phyloP scores from a whole-genome alignment of 768 basidiomycete genomes.

The Rickenella mellea region DNA sequence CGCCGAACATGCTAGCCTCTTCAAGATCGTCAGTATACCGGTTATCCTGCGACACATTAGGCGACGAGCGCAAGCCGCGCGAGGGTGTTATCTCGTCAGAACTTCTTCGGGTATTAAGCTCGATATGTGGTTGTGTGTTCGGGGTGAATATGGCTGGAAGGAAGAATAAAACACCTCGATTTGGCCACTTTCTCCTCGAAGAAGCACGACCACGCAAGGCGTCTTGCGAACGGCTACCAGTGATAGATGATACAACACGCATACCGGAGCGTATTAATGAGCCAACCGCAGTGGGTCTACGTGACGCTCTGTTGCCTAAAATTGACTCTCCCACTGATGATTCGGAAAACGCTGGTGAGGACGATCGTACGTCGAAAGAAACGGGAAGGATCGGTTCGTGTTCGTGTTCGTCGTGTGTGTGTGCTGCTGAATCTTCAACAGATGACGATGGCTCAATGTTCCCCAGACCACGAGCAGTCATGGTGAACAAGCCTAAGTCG shows the following conservation, averaged over 20 bases:
- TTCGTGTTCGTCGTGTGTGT: constrained; percentile 29
- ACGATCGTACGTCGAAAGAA: constrained; percentile 47
- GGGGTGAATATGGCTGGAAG: constrained; percentile 72
- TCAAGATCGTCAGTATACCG: constrained; percentile 27
- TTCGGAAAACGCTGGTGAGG: constrained; percentile 31
- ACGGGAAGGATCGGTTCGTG: constrained; percentile 53
- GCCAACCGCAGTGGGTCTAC: constrained; percentile 39
- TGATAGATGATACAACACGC: constrained; percentile 38
- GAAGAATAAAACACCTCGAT: constrained; percentile 68
- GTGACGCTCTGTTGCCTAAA: constrained; percentile 30
- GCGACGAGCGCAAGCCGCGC: constrained; percentile 1
- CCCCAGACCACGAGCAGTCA: constrained; percentile 18
- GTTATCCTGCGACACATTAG: constrained; percentile 35
- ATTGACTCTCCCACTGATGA: neutral
- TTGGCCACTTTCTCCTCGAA: constrained; percentile 30
- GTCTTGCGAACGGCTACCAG: constrained; percentile 26
- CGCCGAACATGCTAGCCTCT: constrained; percentile 15
- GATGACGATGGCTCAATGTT: constrained; percentile 5
- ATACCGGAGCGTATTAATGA: constrained; percentile 50
- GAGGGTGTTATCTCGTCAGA: no score
- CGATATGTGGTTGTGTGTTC: constrained; percentile 18
- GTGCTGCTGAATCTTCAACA: constrained; percentile 1
- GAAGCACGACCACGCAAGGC: constrained; percentile 37
- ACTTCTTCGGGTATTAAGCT: constrained; percentile 12
- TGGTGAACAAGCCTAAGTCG: constrained; percentile 51